Evolutionary conservation across 768 basidiomycete species (phyloP).

Genomic region (Chalciporus chontae): DNA sequence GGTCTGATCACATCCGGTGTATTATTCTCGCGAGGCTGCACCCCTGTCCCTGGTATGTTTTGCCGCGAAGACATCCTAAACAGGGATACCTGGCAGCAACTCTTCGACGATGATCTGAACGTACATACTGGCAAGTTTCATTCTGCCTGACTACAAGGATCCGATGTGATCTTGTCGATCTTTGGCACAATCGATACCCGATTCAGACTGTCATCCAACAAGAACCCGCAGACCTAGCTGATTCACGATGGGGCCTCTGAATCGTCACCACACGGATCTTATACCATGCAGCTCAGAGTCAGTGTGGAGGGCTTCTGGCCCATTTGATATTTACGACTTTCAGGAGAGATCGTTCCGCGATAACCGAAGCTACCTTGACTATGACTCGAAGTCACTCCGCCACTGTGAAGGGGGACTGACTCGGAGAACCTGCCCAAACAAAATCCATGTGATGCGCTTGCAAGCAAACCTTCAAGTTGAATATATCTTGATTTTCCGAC

Average conservation of each 20-base stretch:
- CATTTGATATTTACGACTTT: neutral
- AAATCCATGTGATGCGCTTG: no score
- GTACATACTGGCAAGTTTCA: neutral
- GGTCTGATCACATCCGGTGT: neutral
- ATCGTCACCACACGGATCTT: neutral
- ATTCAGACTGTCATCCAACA: neutral
- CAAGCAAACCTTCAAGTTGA: neutral
- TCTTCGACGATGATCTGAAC: neutral
- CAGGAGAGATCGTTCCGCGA: no score
- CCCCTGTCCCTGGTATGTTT: neutral
- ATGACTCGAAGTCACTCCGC: no score
- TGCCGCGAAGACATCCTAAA: constrained; percentile 13
- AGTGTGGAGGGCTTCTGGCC: neutral
- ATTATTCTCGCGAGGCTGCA: neutral
- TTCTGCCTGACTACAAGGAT: neutral
- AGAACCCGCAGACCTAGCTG: neutral
- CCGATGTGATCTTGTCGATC: neutral
- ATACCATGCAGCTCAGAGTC: neutral
- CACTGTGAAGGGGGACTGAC: no score
- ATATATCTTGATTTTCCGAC: no score
- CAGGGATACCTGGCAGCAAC: constrained; percentile 8
- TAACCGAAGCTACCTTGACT: no score
- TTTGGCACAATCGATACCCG: neutral
- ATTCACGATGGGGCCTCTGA: neutral
- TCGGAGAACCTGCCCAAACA: no score